phyloP scores from a whole-genome alignment of 2,329 filamentous ascomycete genomes.

The Talaromyces sp. region DNA sequence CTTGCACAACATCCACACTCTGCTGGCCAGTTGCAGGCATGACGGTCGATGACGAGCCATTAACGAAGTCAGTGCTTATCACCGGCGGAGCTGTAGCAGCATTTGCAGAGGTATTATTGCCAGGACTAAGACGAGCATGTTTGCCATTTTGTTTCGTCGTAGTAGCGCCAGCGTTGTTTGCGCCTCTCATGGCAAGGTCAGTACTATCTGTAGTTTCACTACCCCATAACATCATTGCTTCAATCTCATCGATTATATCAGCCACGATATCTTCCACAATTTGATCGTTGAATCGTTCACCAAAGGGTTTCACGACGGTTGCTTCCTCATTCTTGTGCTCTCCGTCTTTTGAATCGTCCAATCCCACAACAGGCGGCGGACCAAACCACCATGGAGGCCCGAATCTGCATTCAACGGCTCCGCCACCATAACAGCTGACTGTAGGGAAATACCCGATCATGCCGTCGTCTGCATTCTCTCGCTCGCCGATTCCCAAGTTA shows the following conservation, averaged over 20 bases:
- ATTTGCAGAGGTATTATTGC: not conserved
- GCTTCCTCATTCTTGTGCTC: not conserved
- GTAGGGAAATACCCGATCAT: constrained; percentile 94
- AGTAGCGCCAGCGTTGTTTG: constrained; percentile 11
- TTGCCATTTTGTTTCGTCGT: not conserved
- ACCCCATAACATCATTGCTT: constrained; percentile 62
- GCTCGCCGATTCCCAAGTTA: constrained; percentile 56
- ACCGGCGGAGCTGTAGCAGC: constrained; percentile 9
- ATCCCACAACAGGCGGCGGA: constrained; percentile 50
- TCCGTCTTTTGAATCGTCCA: constrained; percentile 28
- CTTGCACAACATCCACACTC: not conserved
- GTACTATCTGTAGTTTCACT: constrained; percentile 18
- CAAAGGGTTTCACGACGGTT: constrained; percentile 53
- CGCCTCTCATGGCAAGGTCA: constrained; percentile 21
- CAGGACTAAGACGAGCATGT: not conserved
- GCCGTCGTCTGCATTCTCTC: constrained; percentile 87
- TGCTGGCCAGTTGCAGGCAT: constrained; percentile 4
- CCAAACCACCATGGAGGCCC: constrained; percentile 90
- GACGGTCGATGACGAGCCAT: not conserved
- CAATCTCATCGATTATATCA: constrained; percentile 90
- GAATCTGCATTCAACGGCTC: constrained; percentile 89
- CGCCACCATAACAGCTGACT: constrained; percentile 85
- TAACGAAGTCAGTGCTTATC: constrained; percentile 2
- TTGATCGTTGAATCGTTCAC: constrained; percentile 82
- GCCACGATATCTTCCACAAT: constrained; percentile 91